Evolutionary conservation across 2,329 filamentous ascomycete species (phyloP).

Genomic region (Fusarium illudens): DNA sequence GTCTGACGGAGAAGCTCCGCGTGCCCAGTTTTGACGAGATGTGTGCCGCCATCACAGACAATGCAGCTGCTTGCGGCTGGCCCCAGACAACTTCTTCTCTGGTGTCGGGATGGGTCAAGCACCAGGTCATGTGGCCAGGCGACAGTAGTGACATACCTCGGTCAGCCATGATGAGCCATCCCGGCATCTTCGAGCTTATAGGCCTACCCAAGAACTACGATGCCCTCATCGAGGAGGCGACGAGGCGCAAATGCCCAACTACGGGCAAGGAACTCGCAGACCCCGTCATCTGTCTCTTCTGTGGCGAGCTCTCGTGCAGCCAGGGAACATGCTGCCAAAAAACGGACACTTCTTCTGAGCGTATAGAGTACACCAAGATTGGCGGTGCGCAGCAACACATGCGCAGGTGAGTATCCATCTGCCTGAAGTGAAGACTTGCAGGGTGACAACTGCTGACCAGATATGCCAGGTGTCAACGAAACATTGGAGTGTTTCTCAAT

Average conservation of each 20-base stretch:
- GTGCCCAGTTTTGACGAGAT: constrained; percentile 83
- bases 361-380: constrained; percentile 59
- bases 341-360: constrained; percentile 57
- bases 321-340: constrained; percentile 92
- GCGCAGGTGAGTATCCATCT: constrained; percentile 69
- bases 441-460: constrained; percentile 7
- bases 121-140: constrained; percentile 60
- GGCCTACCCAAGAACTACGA: constrained; percentile 94
- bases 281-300: constrained; percentile 91
- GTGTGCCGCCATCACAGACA: constrained; percentile 66
- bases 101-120: constrained; percentile 76
- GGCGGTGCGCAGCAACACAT: constrained; percentile 94
- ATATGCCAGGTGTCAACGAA: constrained; percentile 79
- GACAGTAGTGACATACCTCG: constrained; percentile 43
- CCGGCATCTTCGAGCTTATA: constrained; percentile 91
- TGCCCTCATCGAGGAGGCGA: constrained; percentile 89
- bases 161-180: constrained; percentile 73
- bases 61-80: constrained; percentile 58
- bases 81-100: constrained; percentile 55
- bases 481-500: constrained; percentile 94
- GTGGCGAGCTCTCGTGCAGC: constrained; percentile 95
- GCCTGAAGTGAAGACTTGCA: neutral
- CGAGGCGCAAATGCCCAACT: constrained; percentile 82
- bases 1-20: constrained; percentile 78
- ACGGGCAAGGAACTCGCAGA: constrained; percentile 93